Percentiles rank a stretch among this genome's conserved stretches.
Conservation (phyloP, 148 eudicot species). For the Polygonum maritimum region DNA sequence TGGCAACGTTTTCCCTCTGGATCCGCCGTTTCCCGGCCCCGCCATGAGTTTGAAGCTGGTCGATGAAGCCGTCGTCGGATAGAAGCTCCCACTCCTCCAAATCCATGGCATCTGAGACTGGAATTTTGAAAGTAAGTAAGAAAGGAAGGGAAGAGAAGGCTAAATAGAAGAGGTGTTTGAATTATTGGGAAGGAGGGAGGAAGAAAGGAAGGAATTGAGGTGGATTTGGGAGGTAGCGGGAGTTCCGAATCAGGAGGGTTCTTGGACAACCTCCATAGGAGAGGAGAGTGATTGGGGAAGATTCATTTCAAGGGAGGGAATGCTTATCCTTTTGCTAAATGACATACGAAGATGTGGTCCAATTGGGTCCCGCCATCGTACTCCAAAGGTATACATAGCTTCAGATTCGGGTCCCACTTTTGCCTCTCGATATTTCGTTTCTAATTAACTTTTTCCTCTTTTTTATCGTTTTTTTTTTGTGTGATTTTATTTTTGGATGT, state of each 20-base stretch:
- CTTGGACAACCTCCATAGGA: neutral
- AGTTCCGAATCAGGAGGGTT: neutral
- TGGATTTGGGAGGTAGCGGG: neutral
- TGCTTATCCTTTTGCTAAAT: neutral
- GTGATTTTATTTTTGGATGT: too few species aligned
- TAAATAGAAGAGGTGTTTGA: neutral
- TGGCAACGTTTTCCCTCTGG: conserved; percentile 15
- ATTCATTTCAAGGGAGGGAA: neutral
- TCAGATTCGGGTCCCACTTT: neutral
- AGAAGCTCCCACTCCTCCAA: conserved; percentile 81
- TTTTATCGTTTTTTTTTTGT: too few species aligned
- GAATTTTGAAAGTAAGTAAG: neutral
- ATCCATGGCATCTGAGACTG: conserved; percentile 39
- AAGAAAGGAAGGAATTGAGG: neutral
- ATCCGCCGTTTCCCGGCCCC: neutral
- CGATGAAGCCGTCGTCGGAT: conserved; percentile 52
- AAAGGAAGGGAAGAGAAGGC: neutral
- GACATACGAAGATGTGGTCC: neutral
- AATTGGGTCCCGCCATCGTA: neutral
- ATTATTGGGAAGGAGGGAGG: neutral
- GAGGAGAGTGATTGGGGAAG: neutral
- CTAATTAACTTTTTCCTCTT: too few species aligned
- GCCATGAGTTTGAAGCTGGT: conserved; percentile 19
- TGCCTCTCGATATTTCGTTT: neutral
- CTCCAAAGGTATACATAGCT: neutral